These are phyloP conservation scores for Gossypium stocksii DNA, from an alignment of 345 rosid genomes.

Conservation along the genomic window DNA sequence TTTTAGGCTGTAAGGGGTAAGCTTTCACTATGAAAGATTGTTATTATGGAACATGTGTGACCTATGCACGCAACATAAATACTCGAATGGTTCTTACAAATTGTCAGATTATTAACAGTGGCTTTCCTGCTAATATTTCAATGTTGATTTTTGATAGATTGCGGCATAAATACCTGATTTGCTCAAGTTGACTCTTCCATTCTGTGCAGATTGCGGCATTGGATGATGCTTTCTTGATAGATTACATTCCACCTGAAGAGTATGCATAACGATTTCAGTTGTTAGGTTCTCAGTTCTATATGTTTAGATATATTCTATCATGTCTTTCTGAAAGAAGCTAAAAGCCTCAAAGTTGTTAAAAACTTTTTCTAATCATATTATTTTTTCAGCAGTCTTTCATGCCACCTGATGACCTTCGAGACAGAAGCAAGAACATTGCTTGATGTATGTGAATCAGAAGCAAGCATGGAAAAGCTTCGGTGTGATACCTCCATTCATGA, in stretches of 20 bases:
- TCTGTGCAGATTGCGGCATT: slow-evolving; percentile 22
- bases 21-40: neutral
- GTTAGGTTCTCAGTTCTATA: slow-evolving; percentile 1
- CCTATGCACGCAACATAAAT: neutral
- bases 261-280: slow-evolving; percentile 23
- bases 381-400: slow-evolving; percentile 24
- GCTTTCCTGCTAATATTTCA: slow-evolving; percentile 2
- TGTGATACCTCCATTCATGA: slow-evolving; percentile 17
- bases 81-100: neutral
- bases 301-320: neutral
- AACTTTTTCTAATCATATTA: neutral
- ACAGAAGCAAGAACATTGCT: slow-evolving; percentile 18
- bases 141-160: neutral
- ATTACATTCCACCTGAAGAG: slow-evolving; percentile 28
- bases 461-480: slow-evolving; percentile 27
- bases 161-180: neutral
- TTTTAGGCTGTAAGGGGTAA: neutral
- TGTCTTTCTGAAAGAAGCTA: neutral
- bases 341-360: neutral
- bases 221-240: slow-evolving; percentile 22
- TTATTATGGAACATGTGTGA: neutral
- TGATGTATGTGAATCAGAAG: slow-evolving; percentile 15
- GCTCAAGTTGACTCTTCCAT: slow-evolving; percentile 24
- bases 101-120: neutral
- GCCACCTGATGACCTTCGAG: slow-evolving; percentile 32